Conservation (phyloP, 2,329 filamentous ascomycete genomes). For the Arthroderma sp. region DNA sequence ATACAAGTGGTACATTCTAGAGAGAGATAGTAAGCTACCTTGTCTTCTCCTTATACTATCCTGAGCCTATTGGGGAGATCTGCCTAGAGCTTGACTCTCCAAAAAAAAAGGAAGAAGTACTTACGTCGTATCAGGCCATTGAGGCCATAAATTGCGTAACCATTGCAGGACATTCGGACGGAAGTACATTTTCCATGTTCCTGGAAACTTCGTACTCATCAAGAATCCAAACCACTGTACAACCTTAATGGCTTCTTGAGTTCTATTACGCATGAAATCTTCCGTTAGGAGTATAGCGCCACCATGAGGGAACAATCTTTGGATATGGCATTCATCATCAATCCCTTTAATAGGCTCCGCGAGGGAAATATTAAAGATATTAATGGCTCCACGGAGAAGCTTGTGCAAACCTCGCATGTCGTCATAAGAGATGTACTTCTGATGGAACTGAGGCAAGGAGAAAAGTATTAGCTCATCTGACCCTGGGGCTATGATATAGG, state of each 20-base stretch:
- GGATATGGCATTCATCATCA: conserved; percentile 15
- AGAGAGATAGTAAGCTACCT: neutral
- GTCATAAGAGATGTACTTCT: conserved; percentile 21
- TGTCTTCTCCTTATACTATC: neutral
- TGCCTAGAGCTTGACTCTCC: too few species aligned
- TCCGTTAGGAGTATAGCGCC: conserved; percentile 29
- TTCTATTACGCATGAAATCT: conserved; percentile 23
- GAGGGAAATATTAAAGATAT: conserved; percentile 25
- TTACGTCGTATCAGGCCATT: conserved; percentile 13
- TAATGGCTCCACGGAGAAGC: conserved; percentile 15
- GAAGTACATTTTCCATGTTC: conserved; percentile 27
- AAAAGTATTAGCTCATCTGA: neutral
- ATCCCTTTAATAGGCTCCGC: conserved; percentile 14
- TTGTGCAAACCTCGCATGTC: conserved; percentile 16
- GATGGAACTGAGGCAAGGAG: conserved; percentile 21
- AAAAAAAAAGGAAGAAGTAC: conserved; percentile 1
- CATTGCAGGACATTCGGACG: conserved; percentile 25
- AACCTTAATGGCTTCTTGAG: conserved; percentile 18
- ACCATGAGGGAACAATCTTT: conserved; percentile 27
- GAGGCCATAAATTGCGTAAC: conserved; percentile 15
- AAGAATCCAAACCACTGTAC: conserved; percentile 25
- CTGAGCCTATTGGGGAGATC: too few species aligned
- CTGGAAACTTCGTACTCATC: conserved; percentile 14
- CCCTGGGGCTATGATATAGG: neutral
- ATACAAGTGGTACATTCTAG: conserved; percentile 17